Evolutionary conservation across 78 protist genomes (phyloP).

Genomic region (Speleostelium caveatum): DNA sequence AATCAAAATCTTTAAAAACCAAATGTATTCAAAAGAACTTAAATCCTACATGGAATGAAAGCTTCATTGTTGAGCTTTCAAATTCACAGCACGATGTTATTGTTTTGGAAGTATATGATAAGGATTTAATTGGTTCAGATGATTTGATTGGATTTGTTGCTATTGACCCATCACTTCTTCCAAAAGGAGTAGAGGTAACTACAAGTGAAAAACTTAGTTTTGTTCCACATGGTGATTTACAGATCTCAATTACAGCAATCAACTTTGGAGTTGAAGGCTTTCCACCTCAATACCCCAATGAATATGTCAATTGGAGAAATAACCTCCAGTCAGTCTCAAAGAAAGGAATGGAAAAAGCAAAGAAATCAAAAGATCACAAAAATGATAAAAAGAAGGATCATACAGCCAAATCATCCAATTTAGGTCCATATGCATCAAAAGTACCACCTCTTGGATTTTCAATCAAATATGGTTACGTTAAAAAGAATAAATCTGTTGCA

Average conservation of each 20-base stretch:
- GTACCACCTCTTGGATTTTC: slow-evolving; percentile 42
- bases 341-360: slow-evolving; percentile 60
- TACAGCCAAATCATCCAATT: not conserved
- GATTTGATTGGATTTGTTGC: slow-evolving; percentile 49
- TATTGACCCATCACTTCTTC: slow-evolving; percentile 30
- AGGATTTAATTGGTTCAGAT: slow-evolving; percentile 19
- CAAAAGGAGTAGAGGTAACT: slow-evolving; percentile 12
- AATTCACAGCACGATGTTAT: not conserved
- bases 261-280: slow-evolving; percentile 35
- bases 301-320: slow-evolving; percentile 19
- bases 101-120: slow-evolving; percentile 37
- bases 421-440: slow-evolving; percentile 38
- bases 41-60: slow-evolving; percentile 27
- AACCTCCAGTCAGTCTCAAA: slow-evolving; percentile 15
- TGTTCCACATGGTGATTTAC: slow-evolving; percentile 63
- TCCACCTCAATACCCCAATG: slow-evolving; percentile 39
- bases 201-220: slow-evolving; percentile 4
- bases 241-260: slow-evolving; percentile 42
- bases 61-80: not conserved
- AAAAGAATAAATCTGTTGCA: slow-evolving; percentile 36
- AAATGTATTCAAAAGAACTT: not conserved
- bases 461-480: slow-evolving; percentile 48
- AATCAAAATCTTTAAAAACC: not conserved
- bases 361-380: too few species aligned
- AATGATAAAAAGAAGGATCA: slow-evolving; percentile 9